A percentile compares a stretch with the other conserved stretches of the same genome.
phyloP scores from a whole-genome alignment of 441 rosid species.

The Adansonia rubrostipa region DNA sequence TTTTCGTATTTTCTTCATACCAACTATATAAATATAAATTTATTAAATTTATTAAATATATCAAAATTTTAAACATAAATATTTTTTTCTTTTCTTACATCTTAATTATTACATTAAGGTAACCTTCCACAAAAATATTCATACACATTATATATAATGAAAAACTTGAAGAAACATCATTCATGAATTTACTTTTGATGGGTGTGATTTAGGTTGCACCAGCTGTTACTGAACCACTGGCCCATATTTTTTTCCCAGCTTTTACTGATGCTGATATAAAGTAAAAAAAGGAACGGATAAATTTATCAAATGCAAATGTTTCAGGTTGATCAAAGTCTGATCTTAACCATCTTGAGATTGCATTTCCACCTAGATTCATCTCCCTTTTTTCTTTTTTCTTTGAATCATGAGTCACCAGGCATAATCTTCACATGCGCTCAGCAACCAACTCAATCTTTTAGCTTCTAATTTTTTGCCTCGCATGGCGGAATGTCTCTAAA shows the following conservation, averaged over 20 bases:
- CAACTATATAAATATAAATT: no score
- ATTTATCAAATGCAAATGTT: background rate
- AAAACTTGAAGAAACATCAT: no score
- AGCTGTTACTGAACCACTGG: slow-evolving; percentile 1
- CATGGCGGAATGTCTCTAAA: background rate
- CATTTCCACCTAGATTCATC: slow-evolving; percentile 11
- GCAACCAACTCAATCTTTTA: background rate
- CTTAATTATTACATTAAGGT: background rate
- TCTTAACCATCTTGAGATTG: background rate
- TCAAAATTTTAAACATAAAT: no score
- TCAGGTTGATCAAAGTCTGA: background rate
- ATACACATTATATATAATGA: background rate
- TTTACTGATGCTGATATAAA: background rate
- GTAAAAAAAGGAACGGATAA: background rate
- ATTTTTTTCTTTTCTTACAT: background rate
- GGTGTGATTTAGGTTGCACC: slow-evolving; percentile 4
- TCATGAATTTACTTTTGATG: background rate
- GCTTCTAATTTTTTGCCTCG: background rate
- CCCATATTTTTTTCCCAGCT: slow-evolving; percentile 9
- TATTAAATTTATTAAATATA: no score
- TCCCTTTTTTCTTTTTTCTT: background rate
- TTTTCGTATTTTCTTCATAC: no score
- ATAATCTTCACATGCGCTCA: background rate
- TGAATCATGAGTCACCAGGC: background rate
- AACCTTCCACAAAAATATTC: background rate